Base-by-base conservation (phyloP, 2,329 filamentous ascomycete species). In the Triangularia verruculosa region DNA sequence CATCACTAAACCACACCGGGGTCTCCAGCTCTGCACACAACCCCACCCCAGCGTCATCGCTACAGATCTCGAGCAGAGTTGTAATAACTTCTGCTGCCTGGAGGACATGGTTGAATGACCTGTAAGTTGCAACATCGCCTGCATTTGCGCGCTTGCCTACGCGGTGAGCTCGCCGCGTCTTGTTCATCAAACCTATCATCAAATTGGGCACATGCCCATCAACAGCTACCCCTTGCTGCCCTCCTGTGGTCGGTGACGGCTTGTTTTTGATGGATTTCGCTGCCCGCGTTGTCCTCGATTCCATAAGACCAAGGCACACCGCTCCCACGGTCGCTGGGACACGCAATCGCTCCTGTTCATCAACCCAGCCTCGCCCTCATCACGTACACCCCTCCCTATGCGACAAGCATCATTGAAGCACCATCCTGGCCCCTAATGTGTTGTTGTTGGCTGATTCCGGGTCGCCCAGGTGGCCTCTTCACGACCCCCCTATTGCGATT, bases 291-390 rank as follows among this genome's bases (percentile, higher is more conserved):
- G 74, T 67, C 67, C 59, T 64, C 60, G 73, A 78, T 73, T 71
- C 69, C 66, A 62, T 66, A 68, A 68, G 66, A 57, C 61, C 69
- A 61, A 62, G 64, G 61, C 66, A 68, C 64, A 64, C 63, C 61
- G 62, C 61, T 63, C 61, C 67, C 63, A 55, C 67, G 65, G 59
- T 65, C 66, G 64, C 63, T 68, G 66, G 67, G 66, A 71, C 72
- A 67, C 68, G 67, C 79, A 81, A 83, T 84, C 77, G 78, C 77
- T 74, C 66, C 72, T 70, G 73, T 76, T 74, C 77, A 71, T 71
- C 65, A 24, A 71, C 73, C 77, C 80, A 82, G 80, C 80, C 80
- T 82, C 71, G 78, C 73, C 75, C 78, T 77, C 78, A 78, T 79
- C 78, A 72, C 77, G 71, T 69, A 76, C 74, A 72, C 74, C 71